Evolutionary conservation across 371 early-diverging fungal species (phyloP), one percentile per base, ranked within the genome.

Genomic region (Mortierella sp.): DNA sequence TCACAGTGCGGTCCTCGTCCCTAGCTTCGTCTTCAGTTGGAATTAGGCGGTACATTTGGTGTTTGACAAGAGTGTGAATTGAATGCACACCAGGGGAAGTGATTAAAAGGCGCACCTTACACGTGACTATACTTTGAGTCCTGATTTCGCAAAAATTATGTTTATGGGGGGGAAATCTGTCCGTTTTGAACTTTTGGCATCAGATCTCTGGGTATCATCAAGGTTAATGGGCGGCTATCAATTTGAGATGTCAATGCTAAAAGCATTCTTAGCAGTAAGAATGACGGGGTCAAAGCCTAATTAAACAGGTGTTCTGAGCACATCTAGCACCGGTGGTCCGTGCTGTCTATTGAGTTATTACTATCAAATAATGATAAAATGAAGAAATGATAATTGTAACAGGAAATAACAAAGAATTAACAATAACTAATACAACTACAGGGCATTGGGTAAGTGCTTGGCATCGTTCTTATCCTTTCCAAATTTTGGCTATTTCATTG

Each of bases 11-110:
- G 57, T 77, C 72, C 40, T 76, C 77, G 28, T 76, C 77, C 40
- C 72, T 68, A 40, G 55, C 62, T 4, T 73, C 75, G 7, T 74
- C 80, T 49, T 74, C 75, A 19, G 75, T 74, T 19, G 80, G 74
- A 31, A 80, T 42, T 31, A 74, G 58, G 29, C 71, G 70, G 58
- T 80, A 80, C 80, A 80, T 80, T 6, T 56, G 26, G 9, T 49
- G n/a, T 32, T 26, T 32, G 68, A 13, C 29, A 43, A 7, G 37
- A 37, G 45, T 10, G 26, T 15, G 22, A 43, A n/a, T n/a, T n/a
- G n/a, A n/a, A n/a, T n/a, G n/a, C n/a, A n/a, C n/a, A n/a, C n/a
- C n/a, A n/a, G n/a, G n/a, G n/a, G n/a, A n/a, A n/a, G n/a, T n/a
- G n/a, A n/a, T n/a, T n/a, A n/a, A n/a, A n/a, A n/a, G n/a, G n/a